Evolutionary conservation across 257 asterid genomes (phyloP).

Genomic region (Rubia yunnanensis): DNA sequence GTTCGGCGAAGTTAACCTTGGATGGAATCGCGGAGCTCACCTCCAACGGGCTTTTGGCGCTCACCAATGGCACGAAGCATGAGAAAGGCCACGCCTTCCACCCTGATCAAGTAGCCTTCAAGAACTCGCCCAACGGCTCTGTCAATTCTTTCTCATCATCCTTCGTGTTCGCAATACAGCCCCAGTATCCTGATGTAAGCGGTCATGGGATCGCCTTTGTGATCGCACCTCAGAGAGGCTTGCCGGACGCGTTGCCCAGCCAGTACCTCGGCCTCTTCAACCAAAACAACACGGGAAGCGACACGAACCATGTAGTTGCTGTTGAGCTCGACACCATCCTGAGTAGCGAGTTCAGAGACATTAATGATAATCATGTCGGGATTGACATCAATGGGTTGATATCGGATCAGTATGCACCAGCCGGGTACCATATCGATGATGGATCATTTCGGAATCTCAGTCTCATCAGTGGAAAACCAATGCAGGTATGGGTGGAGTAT

Average conservation of each 20-base stretch:
- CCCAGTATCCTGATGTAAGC: conserved; percentile 7
- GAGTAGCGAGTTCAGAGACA: conserved; percentile 34
- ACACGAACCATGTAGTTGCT: conserved; percentile 43
- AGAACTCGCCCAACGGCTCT: conserved; percentile 23
- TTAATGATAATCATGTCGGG: conserved; percentile 51
- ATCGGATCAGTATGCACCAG: conserved; percentile 18
- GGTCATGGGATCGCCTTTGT: conserved; percentile 59
- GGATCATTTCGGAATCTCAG: conserved; percentile 28
- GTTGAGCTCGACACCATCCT: conserved; percentile 53
- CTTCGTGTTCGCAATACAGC: conserved; percentile 46
- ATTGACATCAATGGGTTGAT: conserved; percentile 39
- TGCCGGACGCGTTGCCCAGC: conserved; percentile 16
- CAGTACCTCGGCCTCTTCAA: conserved; percentile 46
- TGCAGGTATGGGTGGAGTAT: conserved; percentile 58
- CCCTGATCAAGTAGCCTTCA: conserved; percentile 38
- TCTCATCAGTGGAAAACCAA: conserved; percentile 29
- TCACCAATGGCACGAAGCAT: conserved; percentile 36
- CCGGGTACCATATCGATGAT: conserved; percentile 25
- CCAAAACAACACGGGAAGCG: conserved; percentile 30
- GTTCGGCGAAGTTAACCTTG: conserved; percentile 28
- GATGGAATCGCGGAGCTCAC: conserved; percentile 46
- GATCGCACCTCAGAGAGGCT: conserved; percentile 38
- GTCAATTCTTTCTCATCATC: conserved; percentile 47
- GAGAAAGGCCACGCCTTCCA: conserved; percentile 44
- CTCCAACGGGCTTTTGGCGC: conserved; percentile 34